Evolutionary conservation across 495 filamentous ascomycete genomes (phyloP).

Genomic region (Trichocladium uniseriatum): DNA sequence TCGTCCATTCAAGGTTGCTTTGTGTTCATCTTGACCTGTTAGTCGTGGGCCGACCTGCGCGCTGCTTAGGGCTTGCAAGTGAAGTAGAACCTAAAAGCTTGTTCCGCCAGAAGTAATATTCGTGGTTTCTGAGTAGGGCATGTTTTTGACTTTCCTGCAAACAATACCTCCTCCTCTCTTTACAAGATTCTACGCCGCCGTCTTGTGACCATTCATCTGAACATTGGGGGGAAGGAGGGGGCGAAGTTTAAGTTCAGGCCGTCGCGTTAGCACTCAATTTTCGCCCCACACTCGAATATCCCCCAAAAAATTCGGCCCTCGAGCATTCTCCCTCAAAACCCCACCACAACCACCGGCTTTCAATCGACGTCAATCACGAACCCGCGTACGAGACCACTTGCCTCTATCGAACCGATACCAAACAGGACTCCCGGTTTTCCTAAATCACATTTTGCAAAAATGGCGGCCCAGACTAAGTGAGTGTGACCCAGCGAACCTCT

Average conservation of each 20-base stretch:
- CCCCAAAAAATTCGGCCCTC: constrained; percentile 24
- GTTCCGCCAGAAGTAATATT: too few species aligned
- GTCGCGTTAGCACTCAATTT: constrained; percentile 19
- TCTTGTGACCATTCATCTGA: too few species aligned
- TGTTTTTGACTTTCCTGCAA: too few species aligned
- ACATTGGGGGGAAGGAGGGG: not conserved
- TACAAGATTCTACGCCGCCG: too few species aligned
- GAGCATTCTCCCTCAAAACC: constrained; percentile 14
- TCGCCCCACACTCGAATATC: constrained; percentile 32
- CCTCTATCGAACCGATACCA: not conserved
- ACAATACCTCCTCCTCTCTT: too few species aligned
- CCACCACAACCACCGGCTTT: constrained; percentile 20
- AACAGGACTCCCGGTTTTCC: not conserved
- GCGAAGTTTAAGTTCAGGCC: too few species aligned
- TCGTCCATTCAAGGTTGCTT: not conserved
- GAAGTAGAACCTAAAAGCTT: not conserved
- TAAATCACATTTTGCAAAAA: constrained; percentile 10
- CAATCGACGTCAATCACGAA: constrained; percentile 2
- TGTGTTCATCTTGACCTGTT: not conserved
- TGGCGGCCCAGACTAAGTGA: constrained; percentile 25
- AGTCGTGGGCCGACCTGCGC: too few species aligned
- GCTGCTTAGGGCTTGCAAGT: not conserved
- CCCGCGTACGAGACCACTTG: not conserved
- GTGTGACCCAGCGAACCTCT: not conserved
- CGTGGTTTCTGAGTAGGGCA: too few species aligned